Conservation (phyloP, 176 grass and related monocot genomes). For the Coix lacrymajobi region DNA sequence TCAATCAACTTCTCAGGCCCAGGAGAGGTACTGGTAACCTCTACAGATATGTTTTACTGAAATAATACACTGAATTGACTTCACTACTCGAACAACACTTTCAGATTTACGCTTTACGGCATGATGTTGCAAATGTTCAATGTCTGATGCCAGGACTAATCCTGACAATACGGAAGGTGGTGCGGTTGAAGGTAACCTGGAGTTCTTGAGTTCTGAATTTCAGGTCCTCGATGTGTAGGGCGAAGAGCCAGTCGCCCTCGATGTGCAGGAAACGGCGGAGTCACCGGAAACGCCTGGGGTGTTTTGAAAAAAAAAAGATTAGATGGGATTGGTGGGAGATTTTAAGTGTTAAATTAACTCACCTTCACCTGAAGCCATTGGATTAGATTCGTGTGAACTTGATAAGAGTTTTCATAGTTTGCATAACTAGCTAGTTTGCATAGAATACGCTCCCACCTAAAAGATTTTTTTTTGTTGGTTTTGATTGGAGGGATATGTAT, state of each 20-base stretch:
- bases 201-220: neutral
- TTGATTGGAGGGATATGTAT: neutral
- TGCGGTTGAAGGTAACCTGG: conserved; percentile 62
- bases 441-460: too few species aligned
- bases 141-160: conserved; percentile 88
- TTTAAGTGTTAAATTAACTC: too few species aligned
- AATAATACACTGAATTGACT: neutral
- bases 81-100: neutral
- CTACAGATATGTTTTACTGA: neutral
- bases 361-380: too few species aligned
- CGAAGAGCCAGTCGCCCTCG: too few species aligned
- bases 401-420: too few species aligned
- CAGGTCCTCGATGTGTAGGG: too few species aligned
- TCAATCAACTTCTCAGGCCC: conserved; percentile 72
- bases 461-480: neutral
- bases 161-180: conserved; percentile 76
- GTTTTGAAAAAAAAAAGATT: too few species aligned
- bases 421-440: too few species aligned
- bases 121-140: conserved; percentile 73
- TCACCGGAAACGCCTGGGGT: too few species aligned
- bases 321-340: too few species aligned
- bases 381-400: too few species aligned
- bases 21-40: conserved; percentile 54
- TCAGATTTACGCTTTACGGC: conserved; percentile 58
- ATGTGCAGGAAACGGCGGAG: too few species aligned